Base-by-base conservation (phyloP, 176 grass and related monocot genomes). In the Areca catechu region DNA sequence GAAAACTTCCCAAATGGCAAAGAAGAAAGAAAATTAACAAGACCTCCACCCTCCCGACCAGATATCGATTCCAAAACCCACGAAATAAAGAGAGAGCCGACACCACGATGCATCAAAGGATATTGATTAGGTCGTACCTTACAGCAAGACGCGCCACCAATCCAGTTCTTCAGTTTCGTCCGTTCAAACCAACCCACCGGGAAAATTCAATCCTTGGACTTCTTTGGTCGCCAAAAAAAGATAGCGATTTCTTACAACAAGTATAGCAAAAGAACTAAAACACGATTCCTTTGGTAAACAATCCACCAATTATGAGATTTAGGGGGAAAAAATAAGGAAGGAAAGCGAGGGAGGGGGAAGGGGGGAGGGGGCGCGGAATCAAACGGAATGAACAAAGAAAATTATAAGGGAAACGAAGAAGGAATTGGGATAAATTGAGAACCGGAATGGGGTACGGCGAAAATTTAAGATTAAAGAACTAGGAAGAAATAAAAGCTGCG, bases 41-140 rank as follows among this genome's bases (percentile, higher is more conserved):
- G 22, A 34, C 23, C 56, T 51, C 25, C 20, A 21, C 51, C 18
- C 65, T 34, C 51, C 10, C 3, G 55, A 55, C 51, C 65, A 55
- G 51, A 67, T 67, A 50, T 25, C 1, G 65, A 20, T 50, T 55
- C 43, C 67, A 57, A 58, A 60, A 30, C 53, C 25, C 61, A 69
- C 18, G 50, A 22, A 59, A 19, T 28, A 63, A 52, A 28, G 37
- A 62, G 24, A 43, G 1, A 43, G 9, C 34, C 7, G 47, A 30
- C 34, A 12, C 34, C 34, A 12, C 34, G 34, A 12, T 2, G 7
- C 34, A 25, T 59, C 56, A 17, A 29, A 66, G 56, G 19, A 62
- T 25, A 57, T 53, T 58, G 23, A 37, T 67, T 69, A 80, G 22
- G 55, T 56, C 66, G 67, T 55, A 82, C 79, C 66, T 62, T 50